These are phyloP conservation scores for Zasmidium cellare DNA, from an alignment of 2,329 filamentous ascomycete species.

Conservation along the genomic window DNA sequence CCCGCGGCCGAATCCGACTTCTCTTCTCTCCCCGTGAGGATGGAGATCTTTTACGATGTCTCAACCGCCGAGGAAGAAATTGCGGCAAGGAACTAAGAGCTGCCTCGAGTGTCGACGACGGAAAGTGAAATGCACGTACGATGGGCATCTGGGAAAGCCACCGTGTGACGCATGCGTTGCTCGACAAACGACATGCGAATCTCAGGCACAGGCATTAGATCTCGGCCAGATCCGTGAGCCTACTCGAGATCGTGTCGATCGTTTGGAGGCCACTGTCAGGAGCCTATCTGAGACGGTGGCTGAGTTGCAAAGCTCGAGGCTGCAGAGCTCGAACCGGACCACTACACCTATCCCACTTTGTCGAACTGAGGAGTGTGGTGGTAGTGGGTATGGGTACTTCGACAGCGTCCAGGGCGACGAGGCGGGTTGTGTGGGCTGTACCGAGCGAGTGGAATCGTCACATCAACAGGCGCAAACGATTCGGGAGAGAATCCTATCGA, in stretches of 20 bases:
- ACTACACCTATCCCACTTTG: background rate
- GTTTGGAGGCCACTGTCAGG: constrained; percentile 4
- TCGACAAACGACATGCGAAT: background rate
- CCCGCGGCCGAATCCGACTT: background rate
- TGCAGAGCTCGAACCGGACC: background rate
- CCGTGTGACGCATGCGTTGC: constrained; percentile 6
- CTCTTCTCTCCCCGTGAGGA: background rate
- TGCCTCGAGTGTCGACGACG: constrained; percentile 6
- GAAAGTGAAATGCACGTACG: constrained; percentile 8
- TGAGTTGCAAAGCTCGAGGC: background rate
- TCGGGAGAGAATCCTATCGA: background rate
- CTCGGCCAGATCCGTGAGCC: constrained; percentile 1
- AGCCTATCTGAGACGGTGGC: constrained; percentile 2
- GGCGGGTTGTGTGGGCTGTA: background rate
- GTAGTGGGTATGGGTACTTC: background rate
- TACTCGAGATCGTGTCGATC: constrained; percentile 8
- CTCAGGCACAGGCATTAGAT: constrained; percentile 2
- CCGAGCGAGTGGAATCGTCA: background rate
- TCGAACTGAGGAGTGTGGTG: background rate
- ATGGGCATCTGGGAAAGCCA: background rate
- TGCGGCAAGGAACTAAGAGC: constrained; percentile 6
- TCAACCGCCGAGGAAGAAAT: constrained; percentile 6
- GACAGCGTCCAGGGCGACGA: background rate
- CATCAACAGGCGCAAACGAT: background rate
- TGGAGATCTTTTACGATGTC: background rate